A percentile compares a stretch with the other conserved stretches of the same genome.
These are phyloP conservation scores for Purpureocillium takamizusanense DNA, from an alignment of 2,329 filamentous ascomycete species.

Conservation along the genomic window DNA sequence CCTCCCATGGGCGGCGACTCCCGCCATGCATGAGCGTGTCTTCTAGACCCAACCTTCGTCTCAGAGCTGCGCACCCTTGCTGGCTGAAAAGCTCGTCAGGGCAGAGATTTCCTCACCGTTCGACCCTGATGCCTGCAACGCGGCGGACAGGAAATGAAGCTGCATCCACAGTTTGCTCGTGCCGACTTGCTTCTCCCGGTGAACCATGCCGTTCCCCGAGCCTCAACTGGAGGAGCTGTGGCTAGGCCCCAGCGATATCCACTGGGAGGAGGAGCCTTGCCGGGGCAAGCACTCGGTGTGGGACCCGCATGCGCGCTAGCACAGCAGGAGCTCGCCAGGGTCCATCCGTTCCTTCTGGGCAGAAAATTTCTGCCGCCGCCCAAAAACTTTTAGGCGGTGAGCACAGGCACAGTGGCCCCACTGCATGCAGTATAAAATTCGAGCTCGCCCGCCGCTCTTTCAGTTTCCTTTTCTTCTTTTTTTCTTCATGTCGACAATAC, in stretches of 20 bases:
- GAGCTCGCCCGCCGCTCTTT: constrained; percentile 19
- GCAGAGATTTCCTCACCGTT: neutral
- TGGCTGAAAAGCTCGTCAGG: too few species aligned
- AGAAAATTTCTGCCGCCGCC: constrained; percentile 7
- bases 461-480: constrained; percentile 33
- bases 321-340: neutral
- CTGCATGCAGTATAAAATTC: constrained; percentile 29
- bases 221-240: too few species aligned
- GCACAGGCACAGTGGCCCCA: constrained; percentile 1
- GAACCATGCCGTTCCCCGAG: neutral
- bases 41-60: too few species aligned
- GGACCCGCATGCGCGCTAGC: too few species aligned
- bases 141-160: constrained; percentile 2
- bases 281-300: too few species aligned
- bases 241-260: constrained; percentile 19
- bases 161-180: neutral
- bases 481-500: constrained; percentile 55
- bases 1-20: too few species aligned
- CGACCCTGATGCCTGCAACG: neutral
- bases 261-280: too few species aligned
- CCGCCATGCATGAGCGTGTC: too few species aligned
- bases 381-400: constrained; percentile 12
- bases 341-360: too few species aligned
- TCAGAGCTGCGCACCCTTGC: too few species aligned
- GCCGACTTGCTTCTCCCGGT: neutral